phyloP scores from a whole-genome alignment of 352 stramenopile genomes.

The Pythium rhizo-oryzae region DNA sequence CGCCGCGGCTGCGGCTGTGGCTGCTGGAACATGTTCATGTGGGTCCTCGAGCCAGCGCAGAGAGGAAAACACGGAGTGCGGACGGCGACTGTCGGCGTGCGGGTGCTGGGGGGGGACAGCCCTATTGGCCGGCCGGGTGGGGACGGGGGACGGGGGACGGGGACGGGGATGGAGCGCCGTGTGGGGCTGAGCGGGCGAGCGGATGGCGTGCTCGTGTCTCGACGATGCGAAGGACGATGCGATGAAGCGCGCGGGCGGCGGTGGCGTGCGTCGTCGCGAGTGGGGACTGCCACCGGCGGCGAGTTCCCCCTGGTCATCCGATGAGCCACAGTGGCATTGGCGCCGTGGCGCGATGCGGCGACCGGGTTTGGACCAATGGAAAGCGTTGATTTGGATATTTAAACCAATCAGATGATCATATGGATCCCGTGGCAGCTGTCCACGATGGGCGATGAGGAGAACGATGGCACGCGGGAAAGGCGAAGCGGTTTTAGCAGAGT shows the following conservation, averaged over 20 bases:
- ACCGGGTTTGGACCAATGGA: constrained; percentile 16
- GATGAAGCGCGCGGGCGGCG: constrained; percentile 5
- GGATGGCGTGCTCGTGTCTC: constrained; percentile 7
- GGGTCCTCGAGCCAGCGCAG: not conserved
- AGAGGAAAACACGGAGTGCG: constrained; percentile 3
- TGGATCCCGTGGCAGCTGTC: not conserved
- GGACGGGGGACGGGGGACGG: not conserved
- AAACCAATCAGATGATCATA: constrained; percentile 12
- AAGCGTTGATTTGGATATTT: not conserved
- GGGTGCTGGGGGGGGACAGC: not conserved
- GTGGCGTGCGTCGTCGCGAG: constrained; percentile 16
- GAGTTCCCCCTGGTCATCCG: not conserved
- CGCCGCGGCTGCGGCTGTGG: not conserved
- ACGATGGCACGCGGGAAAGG: not conserved
- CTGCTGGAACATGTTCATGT: constrained; percentile 5
- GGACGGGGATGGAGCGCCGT: not conserved
- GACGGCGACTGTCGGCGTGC: not conserved
- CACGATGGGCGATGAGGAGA: constrained; percentile 7
- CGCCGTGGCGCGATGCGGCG: not conserved
- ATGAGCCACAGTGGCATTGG: not conserved
- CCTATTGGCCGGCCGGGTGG: not conserved
- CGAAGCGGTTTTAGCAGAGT: constrained; percentile 7
- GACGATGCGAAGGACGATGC: constrained; percentile 17
- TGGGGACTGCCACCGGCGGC: too few relatives aligned
- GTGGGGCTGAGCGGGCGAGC: too few relatives aligned